A percentile compares a stretch with the other conserved stretches of the same genome.
These are phyloP conservation scores for Citrus trifoliata DNA, from an alignment of 345 rosid genomes.

Conservation along the genomic window DNA sequence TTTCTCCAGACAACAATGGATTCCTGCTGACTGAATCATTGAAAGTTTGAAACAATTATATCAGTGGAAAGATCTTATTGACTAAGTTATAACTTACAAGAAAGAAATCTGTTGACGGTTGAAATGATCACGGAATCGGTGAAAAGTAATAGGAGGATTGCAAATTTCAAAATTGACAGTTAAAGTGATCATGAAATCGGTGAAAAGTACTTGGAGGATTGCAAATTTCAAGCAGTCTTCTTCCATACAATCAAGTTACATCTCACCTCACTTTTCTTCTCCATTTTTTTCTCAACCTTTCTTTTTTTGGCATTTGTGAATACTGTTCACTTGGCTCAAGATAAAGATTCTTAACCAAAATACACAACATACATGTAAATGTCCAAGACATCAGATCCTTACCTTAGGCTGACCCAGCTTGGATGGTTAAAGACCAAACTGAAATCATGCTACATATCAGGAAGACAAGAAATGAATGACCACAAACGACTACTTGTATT, in stretches of 20 bases:
- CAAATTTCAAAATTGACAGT: background rate
- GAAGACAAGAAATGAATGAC: background rate
- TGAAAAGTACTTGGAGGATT: background rate
- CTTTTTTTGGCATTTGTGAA: too few species aligned
- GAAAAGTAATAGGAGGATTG: background rate
- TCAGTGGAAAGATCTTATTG: background rate
- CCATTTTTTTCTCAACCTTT: background rate
- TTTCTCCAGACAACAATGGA: background rate
- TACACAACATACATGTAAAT: background rate
- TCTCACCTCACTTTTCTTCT: background rate
- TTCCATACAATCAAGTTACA: background rate
- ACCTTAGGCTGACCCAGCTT: background rate
- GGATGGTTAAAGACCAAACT: constrained; percentile 9
- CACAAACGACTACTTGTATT: constrained; percentile 2
- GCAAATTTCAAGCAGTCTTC: background rate
- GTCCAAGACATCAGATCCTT: background rate
- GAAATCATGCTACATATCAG: constrained; percentile 9
- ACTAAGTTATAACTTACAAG: constrained; percentile 1
- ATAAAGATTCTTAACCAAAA: background rate
- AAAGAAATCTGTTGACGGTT: background rate
- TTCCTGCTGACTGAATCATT: constrained; percentile 5
- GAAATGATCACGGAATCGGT: background rate
- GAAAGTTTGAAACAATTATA: background rate
- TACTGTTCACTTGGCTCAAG: background rate
- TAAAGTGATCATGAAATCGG: background rate